Evolutionary conservation across 2,329 filamentous ascomycete species (phyloP).

Genomic region (Aspergillus pseudotamarii): DNA sequence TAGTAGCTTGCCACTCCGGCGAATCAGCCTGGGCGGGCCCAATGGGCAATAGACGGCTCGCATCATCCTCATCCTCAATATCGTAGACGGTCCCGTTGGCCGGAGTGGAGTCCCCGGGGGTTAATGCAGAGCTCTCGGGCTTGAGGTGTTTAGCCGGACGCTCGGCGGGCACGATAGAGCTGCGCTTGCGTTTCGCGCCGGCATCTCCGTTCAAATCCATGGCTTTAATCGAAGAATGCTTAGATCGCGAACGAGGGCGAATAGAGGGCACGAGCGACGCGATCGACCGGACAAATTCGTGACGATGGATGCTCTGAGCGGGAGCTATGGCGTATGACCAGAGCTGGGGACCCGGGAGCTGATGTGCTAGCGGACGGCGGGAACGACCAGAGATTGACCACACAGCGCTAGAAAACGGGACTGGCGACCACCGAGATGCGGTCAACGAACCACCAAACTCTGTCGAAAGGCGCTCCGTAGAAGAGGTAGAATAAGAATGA

Average conservation of each 20-base stretch:
- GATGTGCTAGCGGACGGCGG: constrained; percentile 1
- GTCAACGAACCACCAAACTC: neutral
- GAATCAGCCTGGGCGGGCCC: constrained; percentile 62
- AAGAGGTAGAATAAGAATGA: neutral
- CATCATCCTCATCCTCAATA: constrained; percentile 50
- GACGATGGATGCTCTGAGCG: constrained; percentile 16
- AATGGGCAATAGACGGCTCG: constrained; percentile 48
- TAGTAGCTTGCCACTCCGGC: constrained; percentile 92
- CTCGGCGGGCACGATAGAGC: constrained; percentile 51
- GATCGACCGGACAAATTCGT: constrained; percentile 17
- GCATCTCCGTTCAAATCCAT: constrained; percentile 56
- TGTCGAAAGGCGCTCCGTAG: constrained; percentile 4
- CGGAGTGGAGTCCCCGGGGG: constrained; percentile 45
- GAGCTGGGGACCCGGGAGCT: constrained; percentile 8
- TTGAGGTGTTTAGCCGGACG: constrained; percentile 60
- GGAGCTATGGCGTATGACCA: constrained; percentile 12
- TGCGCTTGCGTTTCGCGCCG: constrained; percentile 59
- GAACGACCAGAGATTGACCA: constrained; percentile 2
- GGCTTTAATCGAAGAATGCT: constrained; percentile 16
- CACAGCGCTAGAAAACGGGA: neutral
- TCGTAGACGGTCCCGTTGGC: constrained; percentile 49
- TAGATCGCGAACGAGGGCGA: constrained; percentile 11
- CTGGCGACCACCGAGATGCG: neutral
- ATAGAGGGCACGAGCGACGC: constrained; percentile 10
- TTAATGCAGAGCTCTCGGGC: constrained; percentile 47